These are phyloP conservation scores for Heterobasidion irregulare DNA, from an alignment of 1,284 basidiomycete genomes.

Conservation along the genomic window DNA sequence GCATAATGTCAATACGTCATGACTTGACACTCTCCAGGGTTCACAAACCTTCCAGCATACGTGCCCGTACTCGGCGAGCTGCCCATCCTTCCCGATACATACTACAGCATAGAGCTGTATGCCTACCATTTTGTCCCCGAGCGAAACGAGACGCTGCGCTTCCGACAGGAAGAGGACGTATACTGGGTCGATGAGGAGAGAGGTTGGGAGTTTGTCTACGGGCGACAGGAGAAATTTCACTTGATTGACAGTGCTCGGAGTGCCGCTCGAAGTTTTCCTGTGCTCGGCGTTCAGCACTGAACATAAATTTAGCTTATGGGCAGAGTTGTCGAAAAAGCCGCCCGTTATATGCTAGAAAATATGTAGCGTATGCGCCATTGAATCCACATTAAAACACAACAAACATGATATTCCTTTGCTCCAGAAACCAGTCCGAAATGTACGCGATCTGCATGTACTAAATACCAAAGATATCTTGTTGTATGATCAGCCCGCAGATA, in stretches of 20 bases:
- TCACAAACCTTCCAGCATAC: slow-evolving; percentile 35
- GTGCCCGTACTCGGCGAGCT: slow-evolving; percentile 38
- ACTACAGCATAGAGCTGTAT: slow-evolving; percentile 45
- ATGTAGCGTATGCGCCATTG: not conserved
- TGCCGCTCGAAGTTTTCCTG: slow-evolving; percentile 7
- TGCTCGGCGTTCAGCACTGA: not conserved
- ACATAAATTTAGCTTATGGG: not conserved
- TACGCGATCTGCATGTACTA: not conserved
- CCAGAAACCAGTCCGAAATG: not conserved
- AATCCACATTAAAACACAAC: not conserved
- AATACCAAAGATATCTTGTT: no score
- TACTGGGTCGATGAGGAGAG: slow-evolving; percentile 31
- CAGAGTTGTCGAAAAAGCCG: not conserved
- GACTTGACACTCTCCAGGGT: slow-evolving; percentile 21
- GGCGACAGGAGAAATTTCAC: slow-evolving; percentile 39
- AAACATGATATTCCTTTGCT: not conserved
- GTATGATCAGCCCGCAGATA: no score
- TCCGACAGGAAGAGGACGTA: slow-evolving; percentile 42
- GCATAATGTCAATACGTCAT: not conserved
- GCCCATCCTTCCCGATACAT: slow-evolving; percentile 33
- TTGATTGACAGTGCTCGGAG: slow-evolving; percentile 21
- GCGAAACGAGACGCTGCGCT: slow-evolving; percentile 36
- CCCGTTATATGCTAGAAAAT: not conserved
- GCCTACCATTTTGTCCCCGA: slow-evolving; percentile 41
- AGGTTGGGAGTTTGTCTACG: slow-evolving; percentile 40